These are phyloP conservation scores for Capsicum chinense DNA, from an alignment of 257 asterid genomes.

Conservation along the genomic window DNA sequence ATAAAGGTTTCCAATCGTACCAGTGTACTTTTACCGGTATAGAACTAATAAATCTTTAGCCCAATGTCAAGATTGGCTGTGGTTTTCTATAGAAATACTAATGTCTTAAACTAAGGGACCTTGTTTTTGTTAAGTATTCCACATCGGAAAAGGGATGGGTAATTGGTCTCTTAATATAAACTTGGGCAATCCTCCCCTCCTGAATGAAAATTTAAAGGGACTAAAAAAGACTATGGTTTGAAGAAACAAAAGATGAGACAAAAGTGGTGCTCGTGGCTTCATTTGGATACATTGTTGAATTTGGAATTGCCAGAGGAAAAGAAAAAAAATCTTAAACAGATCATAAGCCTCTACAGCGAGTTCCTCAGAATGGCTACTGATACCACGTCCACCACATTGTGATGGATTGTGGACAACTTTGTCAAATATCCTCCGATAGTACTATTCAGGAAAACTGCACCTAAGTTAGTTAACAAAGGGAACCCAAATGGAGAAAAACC, in stretches of 20 bases:
- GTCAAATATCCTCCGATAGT: too few relatives aligned
- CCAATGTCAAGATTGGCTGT: background rate
- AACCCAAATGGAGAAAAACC: background rate
- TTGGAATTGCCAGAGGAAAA: background rate
- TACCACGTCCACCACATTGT: background rate
- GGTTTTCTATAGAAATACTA: background rate
- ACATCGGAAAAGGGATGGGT: too few relatives aligned
- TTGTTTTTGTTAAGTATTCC: too few relatives aligned
- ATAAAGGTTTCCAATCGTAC: background rate
- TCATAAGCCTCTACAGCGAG: background rate
- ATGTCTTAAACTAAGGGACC: too few relatives aligned
- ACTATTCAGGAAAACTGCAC: background rate
- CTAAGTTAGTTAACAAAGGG: background rate
- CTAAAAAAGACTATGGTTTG: background rate
- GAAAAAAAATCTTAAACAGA: background rate
- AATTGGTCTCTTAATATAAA: too few relatives aligned
- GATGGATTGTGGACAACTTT: too few relatives aligned
- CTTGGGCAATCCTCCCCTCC: too few relatives aligned
- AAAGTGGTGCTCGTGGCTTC: background rate
- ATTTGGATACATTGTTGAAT: background rate
- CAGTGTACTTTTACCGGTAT: background rate
- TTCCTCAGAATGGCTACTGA: background rate
- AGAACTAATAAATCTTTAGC: background rate
- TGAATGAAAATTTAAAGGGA: background rate
- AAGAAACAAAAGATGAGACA: background rate